phyloP scores from a whole-genome alignment of 148 eudicot genomes.

The Rhododendron simsii region DNA sequence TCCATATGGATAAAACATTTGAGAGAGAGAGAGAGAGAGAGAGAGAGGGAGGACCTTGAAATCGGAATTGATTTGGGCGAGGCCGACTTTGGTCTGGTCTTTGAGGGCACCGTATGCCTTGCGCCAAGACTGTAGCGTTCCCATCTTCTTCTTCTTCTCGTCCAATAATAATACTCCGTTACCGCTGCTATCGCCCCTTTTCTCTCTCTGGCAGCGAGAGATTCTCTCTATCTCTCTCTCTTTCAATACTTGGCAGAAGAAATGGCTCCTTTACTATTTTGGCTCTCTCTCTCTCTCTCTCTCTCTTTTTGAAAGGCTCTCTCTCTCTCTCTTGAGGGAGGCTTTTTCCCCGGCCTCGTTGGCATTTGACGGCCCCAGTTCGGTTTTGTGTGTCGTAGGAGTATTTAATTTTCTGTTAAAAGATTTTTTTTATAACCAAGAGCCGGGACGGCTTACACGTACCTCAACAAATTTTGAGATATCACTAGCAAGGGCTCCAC shows the following conservation, averaged over 20 bases:
- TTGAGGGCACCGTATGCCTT: conserved; percentile 92
- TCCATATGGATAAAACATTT: background rate
- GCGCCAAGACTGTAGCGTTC: conserved; percentile 72
- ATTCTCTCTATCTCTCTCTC: background rate
- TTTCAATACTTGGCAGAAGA: background rate
- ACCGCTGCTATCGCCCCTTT: conserved; percentile 32
- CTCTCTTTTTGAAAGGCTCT: background rate
- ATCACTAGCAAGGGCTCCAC: no score
- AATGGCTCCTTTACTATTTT: background rate
- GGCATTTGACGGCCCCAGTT: conserved; percentile 15
- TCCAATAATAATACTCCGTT: background rate
- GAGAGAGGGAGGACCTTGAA: conserved; percentile 47
- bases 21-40: background rate
- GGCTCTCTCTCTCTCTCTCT: background rate
- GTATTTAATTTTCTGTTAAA: no score
- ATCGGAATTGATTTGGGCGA: conserved; percentile 93
- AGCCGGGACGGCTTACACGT: fast-evolving
- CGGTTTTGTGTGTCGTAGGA: background rate
- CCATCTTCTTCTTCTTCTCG: conserved; percentile 34
- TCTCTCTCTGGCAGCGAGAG: conserved; percentile 4
- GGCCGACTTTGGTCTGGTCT: conserved; percentile 92
- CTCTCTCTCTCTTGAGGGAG: background rate
- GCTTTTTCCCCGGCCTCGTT: conserved; percentile 4
- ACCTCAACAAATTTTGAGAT: no score
- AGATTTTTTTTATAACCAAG: no score